Percentiles rank a stretch among this genome's conserved stretches.
Evolutionary conservation across 257 asterid species (phyloP).

Genomic region (Solanum phureja): DNA sequence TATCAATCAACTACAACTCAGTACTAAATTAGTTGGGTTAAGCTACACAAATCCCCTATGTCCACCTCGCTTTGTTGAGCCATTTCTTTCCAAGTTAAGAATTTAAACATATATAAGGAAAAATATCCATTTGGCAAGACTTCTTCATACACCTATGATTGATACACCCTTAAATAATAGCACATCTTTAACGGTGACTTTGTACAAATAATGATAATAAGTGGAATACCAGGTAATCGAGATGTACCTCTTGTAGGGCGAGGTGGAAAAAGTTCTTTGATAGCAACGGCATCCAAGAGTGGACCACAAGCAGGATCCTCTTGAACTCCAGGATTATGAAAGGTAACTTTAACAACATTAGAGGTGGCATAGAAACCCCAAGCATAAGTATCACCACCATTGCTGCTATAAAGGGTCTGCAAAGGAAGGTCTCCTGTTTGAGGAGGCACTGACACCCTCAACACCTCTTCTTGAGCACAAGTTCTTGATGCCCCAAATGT

Average conservation of each 20-base stretch:
- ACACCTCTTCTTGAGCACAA: conserved; percentile 80
- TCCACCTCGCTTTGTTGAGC: background rate
- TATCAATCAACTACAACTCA: background rate
- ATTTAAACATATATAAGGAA: background rate
- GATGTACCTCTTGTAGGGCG: conserved; percentile 38
- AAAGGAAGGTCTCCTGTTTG: conserved; percentile 72
- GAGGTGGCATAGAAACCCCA: conserved; percentile 69
- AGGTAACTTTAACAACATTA: conserved; percentile 30
- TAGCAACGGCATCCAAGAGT: conserved; percentile 79
- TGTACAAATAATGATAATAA: background rate
- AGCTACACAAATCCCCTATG: background rate
- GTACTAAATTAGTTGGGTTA: background rate
- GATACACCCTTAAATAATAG: background rate
- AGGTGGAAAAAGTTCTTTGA: conserved; percentile 61
- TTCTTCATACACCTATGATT: background rate
- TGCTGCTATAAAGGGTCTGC: conserved; percentile 71
- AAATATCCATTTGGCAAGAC: background rate
- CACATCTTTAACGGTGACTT: background rate
- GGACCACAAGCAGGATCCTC: conserved; percentile 96
- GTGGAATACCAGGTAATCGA: background rate
- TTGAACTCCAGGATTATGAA: conserved; percentile 69
- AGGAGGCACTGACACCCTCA: conserved; percentile 57
- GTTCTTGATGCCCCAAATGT: conserved; percentile 87
- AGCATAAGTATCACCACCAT: conserved; percentile 75
- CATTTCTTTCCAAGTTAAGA: background rate